Percentiles rank a stretch among this genome's conserved stretches.
Conservation (phyloP, 495 filamentous ascomycete genomes). For the Jackrogersella minutella region DNA sequence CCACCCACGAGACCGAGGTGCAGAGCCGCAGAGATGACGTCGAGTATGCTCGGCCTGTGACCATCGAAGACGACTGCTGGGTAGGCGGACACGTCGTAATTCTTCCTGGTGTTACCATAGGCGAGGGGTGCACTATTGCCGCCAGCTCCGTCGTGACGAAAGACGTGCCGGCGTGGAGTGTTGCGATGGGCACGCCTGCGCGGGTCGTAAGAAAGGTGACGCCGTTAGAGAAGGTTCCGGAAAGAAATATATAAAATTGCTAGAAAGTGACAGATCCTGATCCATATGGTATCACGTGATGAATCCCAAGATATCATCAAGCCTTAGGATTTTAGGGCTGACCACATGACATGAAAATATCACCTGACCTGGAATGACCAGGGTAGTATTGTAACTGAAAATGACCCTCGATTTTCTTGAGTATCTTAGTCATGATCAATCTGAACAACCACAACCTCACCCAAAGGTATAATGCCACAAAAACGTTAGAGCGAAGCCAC, state of each 20-base stretch:
- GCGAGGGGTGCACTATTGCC: slow-evolving; percentile 71
- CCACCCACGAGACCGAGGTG: slow-evolving; percentile 77
- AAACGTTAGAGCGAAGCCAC: no score
- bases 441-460: no score
- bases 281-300: no score
- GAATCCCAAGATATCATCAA: no score
- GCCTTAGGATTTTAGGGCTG: no score
- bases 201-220: slow-evolving; percentile 41
- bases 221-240: slow-evolving; percentile 27
- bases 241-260: background rate
- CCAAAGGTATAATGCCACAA: no score
- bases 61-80: slow-evolving; percentile 90
- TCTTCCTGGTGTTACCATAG: slow-evolving; percentile 81
- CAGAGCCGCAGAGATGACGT: slow-evolving; percentile 79
- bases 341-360: no score
- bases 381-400: no score
- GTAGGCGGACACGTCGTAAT: slow-evolving; percentile 80
- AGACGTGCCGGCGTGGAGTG: slow-evolving; percentile 52
- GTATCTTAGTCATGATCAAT: no score
- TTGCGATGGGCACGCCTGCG: slow-evolving; percentile 40
- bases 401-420: no score
- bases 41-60: slow-evolving; percentile 77
- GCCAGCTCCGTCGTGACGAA: slow-evolving; percentile 93
- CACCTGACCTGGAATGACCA: no score
- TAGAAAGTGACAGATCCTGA: no score